Base-by-base conservation (phyloP, 176 grass and related monocot genomes). In the Themeda triandra region DNA sequence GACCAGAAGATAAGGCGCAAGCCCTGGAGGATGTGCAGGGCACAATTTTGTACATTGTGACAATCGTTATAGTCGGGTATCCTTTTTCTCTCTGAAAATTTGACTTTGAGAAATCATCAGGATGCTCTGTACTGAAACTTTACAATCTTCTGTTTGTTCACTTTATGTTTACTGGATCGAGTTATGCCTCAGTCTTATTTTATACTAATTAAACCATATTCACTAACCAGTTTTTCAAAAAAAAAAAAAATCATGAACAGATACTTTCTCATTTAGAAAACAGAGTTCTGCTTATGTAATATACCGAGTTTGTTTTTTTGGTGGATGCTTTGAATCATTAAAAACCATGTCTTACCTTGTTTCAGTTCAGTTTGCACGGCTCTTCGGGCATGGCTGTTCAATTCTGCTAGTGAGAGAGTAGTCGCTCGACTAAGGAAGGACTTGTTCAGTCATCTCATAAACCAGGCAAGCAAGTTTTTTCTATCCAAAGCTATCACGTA, bases 361-460 rank as follows among this genome's bases (percentile, higher is more conserved):
- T 93, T 85, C 86, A 99, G 93, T 88, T 99, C 96, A 86, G 89
- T 99, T 87, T 99, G 96, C 78, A 91, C 86, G 37, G 78, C 81
- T 18, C 81, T 99, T 65, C 85, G 96, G 56, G 89, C 91, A 90
- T 99, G 96, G 96, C 71, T 99, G 65, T 99, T 99, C 64, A 99
- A 71, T 89, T 95, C 91, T 76, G 89, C 93, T 83, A 96, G 96
- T 79, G 93, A 99, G 86, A 96, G 91, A 88, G 93, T 99, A 36
- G 96, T 99, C 63, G 91, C 96, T 83, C 93, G 86, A 71, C 83
- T 99, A 65, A 99, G 96, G 80, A 95, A 94, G n/a, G 96, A 99
- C 66, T 89, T 99, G 86, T 96, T 99, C 80, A 84, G 83, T 89
- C 96, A 99, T 94, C 93, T 99, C 46, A 24, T 96, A 88, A 99